Evolutionary conservation across 2,329 filamentous ascomycete genomes (phyloP), one percentile per base, ranked within the genome.

Genomic region (Ophiostoma ulmi): DNA sequence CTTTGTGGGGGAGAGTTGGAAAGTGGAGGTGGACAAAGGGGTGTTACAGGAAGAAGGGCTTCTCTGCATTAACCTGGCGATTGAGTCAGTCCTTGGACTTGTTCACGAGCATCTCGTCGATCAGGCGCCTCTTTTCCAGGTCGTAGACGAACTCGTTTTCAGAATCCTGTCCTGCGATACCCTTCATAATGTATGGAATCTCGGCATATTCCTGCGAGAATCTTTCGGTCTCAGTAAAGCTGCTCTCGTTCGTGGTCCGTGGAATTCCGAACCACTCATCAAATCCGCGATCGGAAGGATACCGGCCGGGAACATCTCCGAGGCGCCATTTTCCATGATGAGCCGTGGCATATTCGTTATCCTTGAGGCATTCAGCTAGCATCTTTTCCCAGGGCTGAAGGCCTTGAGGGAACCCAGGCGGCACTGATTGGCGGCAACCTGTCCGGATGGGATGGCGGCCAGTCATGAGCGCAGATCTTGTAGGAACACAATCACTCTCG

Each of bases 191-290:
- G 52, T 55, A 55, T 3, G 52, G 52, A 26, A 55, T 55, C n/a
- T 55, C 52, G 52, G 22, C 52, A 79, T 79, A 2, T 75, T 61
- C 5, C 77, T 67, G 1, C 77, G 70, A 68, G 39, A 76, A 80
- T 0, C 79, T 78, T 3, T 77, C 26, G 0, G 78, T 74, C 1
- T 75, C 77, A 0, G 78, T 79, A 35, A 80, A 80, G 69, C 79
- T 78, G 1, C 74, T 79, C 71, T 80, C 79, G 68, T 80, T 78
- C 0, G 78, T 79, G 0, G 78, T 80, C 7, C 79, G 70, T 0
- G 78, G 79, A 20, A 80, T 80, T 0, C 79, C 78, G 11, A 76
- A 78, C 78, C 79, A 80, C 44, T 80, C 77, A 38, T 80, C 78
- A 35, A 80, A 80, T 0, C 79, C 79, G 1, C 79, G 70, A 38